phyloP scores from a whole-genome alignment of 306 rosid genomes.

The Hylodesmum podocarpum region DNA sequence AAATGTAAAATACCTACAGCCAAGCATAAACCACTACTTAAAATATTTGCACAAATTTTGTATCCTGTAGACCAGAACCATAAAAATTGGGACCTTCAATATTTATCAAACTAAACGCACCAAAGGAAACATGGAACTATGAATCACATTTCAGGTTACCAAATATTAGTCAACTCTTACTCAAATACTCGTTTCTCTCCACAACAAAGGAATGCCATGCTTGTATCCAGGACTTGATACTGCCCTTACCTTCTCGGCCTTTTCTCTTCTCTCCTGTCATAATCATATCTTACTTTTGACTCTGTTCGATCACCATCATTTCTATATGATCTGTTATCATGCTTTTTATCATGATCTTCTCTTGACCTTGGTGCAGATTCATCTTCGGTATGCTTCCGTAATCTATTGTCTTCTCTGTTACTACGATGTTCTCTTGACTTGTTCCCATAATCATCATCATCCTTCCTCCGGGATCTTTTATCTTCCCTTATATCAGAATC shows the following conservation, averaged over 20 bases:
- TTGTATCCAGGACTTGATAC: slow-evolving; percentile 4
- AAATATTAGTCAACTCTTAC: background rate
- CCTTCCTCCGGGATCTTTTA: slow-evolving; percentile 39
- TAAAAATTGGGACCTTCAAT: background rate
- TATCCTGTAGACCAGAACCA: background rate
- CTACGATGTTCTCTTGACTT: slow-evolving; percentile 50
- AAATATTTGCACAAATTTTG: background rate
- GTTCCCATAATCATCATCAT: slow-evolving; percentile 42
- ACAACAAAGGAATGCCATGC: background rate
- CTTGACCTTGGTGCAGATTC: slow-evolving; percentile 51
- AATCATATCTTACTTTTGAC: slow-evolving; percentile 31
- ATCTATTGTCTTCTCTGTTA: slow-evolving; percentile 48
- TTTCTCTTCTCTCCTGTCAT: slow-evolving; percentile 45
- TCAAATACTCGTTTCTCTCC: slow-evolving; percentile 11
- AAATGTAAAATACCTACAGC: background rate
- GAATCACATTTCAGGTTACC: background rate
- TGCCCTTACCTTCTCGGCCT: slow-evolving; percentile 46
- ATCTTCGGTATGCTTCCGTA: slow-evolving; percentile 39
- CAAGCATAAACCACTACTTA: background rate
- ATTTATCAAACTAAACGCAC: background rate
- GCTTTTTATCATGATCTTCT: slow-evolving; percentile 55
- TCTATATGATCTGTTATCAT: slow-evolving; percentile 38
- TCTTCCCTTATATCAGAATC: slow-evolving; percentile 54
- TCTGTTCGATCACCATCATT: slow-evolving; percentile 26
- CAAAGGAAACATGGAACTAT: background rate